These are phyloP conservation scores for Hypoxylon sp. DNA, from an alignment of 2,329 filamentous ascomycete species.

Conservation along the genomic window DNA sequence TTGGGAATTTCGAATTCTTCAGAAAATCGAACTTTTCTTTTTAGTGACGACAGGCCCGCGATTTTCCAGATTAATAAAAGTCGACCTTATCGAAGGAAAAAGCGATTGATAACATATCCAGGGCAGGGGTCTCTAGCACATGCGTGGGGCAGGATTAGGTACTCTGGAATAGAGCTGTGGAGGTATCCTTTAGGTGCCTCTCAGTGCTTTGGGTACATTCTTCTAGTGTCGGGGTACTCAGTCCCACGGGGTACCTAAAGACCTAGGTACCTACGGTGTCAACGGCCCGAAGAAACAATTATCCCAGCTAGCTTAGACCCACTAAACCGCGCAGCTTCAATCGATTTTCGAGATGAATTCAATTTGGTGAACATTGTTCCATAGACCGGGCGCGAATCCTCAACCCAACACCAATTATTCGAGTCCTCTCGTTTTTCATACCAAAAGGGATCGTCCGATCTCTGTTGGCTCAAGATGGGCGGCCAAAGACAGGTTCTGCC, in stretches of 20 bases:
- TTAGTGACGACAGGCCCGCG: conserved; percentile 30
- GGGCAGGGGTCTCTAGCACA: conserved; percentile 20
- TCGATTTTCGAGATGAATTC: conserved; percentile 24
- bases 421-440: conserved; percentile 6
- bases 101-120: conserved; percentile 29
- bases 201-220: not conserved
- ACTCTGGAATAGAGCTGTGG: not conserved
- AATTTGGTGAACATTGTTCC: too few relatives aligned
- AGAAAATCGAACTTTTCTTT: conserved; percentile 27
- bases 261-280: too few relatives aligned
- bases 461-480: conserved; percentile 48
- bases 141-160: not conserved
- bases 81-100: conserved; percentile 31
- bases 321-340: conserved; percentile 18
- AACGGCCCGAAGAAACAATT: conserved; percentile 38
- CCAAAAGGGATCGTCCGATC: not conserved
- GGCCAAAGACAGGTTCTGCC: conserved; percentile 53
- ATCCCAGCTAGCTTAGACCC: conserved; percentile 24
- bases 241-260: not conserved
- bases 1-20: conserved; percentile 14
- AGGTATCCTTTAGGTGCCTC: not conserved
- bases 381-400: conserved; percentile 22
- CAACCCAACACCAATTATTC: conserved; percentile 25
- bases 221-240: not conserved
- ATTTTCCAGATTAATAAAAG: conserved; percentile 1